Conservation (phyloP, 352 stramenopile species). For the Phytophthora rubi region DNA sequence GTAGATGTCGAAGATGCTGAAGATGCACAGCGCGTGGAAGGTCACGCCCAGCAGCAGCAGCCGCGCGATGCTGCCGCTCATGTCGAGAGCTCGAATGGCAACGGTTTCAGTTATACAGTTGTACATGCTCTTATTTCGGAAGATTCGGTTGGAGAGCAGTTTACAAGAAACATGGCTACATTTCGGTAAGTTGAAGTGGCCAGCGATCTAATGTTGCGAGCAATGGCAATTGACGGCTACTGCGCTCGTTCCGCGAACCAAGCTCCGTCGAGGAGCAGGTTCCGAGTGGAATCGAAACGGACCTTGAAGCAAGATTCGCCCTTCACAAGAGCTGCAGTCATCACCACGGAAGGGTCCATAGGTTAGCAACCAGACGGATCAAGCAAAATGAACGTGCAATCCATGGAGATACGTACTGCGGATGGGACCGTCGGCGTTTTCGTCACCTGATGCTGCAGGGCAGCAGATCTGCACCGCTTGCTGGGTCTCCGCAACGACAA, state of each 20-base stretch:
- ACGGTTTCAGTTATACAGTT: not conserved
- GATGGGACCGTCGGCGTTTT: constrained; percentile 36
- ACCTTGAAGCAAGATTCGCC: constrained; percentile 49
- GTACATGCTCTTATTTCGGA: not conserved
- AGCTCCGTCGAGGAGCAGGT: constrained; percentile 52
- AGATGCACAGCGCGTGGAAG: constrained; percentile 83
- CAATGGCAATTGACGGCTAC: not conserved
- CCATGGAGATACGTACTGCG: constrained; percentile 50
- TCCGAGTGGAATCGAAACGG: constrained; percentile 35
- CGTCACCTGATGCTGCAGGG: constrained; percentile 16
- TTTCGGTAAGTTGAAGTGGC: not conserved
- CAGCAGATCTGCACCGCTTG: constrained; percentile 69
- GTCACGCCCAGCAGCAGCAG: constrained; percentile 75
- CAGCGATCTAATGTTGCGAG: not conserved
- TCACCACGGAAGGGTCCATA: not conserved
- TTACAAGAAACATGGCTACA: constrained; percentile 1
- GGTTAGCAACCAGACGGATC: constrained; percentile 3
- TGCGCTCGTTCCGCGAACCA: constrained; percentile 51
- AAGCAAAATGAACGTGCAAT: not conserved
- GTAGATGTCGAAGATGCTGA: constrained; percentile 90
- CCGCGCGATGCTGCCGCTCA: constrained; percentile 20
- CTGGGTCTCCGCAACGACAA: constrained; percentile 72
- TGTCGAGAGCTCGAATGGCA: not conserved
- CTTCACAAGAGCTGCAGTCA: constrained; percentile 56
- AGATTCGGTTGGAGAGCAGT: not conserved